Conservation (phyloP, 441 rosid species). For the Erodium moschatum region DNA sequence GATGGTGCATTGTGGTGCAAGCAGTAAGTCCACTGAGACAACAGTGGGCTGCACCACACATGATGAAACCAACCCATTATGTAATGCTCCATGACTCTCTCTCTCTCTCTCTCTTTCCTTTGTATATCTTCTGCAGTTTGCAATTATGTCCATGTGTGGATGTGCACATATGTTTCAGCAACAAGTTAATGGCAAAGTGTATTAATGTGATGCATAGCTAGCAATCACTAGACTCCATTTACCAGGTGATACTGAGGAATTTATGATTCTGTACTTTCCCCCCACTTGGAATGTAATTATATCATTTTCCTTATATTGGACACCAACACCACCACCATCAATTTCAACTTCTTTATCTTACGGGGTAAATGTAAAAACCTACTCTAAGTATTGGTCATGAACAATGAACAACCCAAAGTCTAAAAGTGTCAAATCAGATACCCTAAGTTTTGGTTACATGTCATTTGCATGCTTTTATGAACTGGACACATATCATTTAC, state of each 20-base stretch:
- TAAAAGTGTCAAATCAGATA: no score
- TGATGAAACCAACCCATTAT: background rate
- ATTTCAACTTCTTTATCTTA: no score
- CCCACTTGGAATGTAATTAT: background rate
- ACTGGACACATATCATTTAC: no score
- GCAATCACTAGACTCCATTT: background rate
- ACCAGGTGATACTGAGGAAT: background rate
- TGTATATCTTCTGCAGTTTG: background rate
- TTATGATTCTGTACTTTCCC: background rate
- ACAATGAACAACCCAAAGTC: no score
- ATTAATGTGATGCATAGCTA: background rate
- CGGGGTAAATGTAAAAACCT: no score
- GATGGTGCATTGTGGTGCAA: background rate
- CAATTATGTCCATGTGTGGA: background rate
- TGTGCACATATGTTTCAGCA: slow-evolving; percentile 4
- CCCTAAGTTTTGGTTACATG: no score
- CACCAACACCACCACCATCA: no score
- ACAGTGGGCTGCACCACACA: slow-evolving; percentile 6
- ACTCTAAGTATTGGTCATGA: no score
- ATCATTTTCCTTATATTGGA: background rate
- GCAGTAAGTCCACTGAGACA: slow-evolving; percentile 4
- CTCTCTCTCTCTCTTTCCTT: no score
- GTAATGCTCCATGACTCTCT: no score
- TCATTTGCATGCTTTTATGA: no score
- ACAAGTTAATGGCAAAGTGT: background rate